Conservation (phyloP, 495 filamentous ascomycete species). For the Monascus purpureus region DNA sequence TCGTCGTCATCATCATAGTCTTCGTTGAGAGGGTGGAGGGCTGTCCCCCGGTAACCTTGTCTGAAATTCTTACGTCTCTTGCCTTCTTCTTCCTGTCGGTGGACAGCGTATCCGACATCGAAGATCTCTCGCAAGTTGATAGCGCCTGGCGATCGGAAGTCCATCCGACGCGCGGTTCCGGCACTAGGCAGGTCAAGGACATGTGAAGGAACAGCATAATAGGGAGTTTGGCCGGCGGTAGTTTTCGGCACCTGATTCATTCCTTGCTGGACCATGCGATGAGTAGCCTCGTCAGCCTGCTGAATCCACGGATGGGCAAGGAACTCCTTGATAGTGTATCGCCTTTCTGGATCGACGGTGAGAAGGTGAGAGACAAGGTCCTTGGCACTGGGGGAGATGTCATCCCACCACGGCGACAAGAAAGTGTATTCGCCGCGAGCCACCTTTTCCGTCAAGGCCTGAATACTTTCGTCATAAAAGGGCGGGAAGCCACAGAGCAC, state of each 20-base stretch:
- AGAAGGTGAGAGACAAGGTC: constrained; percentile 88
- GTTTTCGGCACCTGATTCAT: constrained; percentile 13
- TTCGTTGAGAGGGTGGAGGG: constrained; percentile 58
- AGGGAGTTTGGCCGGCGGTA: constrained; percentile 26
- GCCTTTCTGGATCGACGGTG: constrained; percentile 82
- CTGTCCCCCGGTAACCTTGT: constrained; percentile 51
- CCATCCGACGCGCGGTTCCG: constrained; percentile 52
- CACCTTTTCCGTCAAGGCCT: constrained; percentile 94
- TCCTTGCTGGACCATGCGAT: constrained; percentile 41
- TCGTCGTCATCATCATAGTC: constrained; percentile 47
- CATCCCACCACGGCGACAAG: constrained; percentile 98
- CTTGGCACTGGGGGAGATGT: constrained; percentile 90
- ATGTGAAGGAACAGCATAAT: constrained; percentile 29
- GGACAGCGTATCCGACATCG: constrained; percentile 92
- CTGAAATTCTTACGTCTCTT: constrained; percentile 73
- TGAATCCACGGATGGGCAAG: constrained; percentile 86
- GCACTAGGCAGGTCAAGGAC: constrained; percentile 35
- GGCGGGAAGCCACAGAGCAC: constrained; percentile 94
- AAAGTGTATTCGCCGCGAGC: constrained; percentile 95
- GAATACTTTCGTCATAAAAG: constrained; percentile 97
- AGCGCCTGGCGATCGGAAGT: constrained; percentile 92
- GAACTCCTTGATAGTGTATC: constrained; percentile 81
- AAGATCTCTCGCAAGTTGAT: constrained; percentile 95
- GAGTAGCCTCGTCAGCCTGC: constrained; percentile 62
- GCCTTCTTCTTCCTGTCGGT: constrained; percentile 88